These are phyloP conservation scores for Boehmeria nivea DNA, from an alignment of 306 rosid genomes.

Conservation along the genomic window DNA sequence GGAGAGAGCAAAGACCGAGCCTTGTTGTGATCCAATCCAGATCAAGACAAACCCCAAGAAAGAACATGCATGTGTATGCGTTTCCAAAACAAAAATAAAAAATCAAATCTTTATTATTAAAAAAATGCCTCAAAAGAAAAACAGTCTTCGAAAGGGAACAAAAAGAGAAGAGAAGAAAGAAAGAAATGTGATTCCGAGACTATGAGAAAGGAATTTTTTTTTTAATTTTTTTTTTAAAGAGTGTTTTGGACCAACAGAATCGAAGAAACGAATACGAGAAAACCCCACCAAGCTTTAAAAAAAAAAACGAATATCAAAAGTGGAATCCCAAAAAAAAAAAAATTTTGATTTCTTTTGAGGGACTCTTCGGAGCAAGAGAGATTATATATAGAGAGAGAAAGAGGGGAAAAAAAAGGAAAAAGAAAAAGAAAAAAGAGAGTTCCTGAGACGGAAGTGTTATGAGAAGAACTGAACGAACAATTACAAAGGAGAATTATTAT, in stretches of 20 bases:
- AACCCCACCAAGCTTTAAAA: slow-evolving; percentile 44
- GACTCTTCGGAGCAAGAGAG: too few relatives aligned
- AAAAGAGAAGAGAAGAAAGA: slow-evolving; percentile 9
- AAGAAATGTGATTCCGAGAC: slow-evolving; percentile 27
- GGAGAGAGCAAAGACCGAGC: slow-evolving; percentile 57
- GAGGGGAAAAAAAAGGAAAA: too few relatives aligned
- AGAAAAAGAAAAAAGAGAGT: too few relatives aligned
- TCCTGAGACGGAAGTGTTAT: not conserved
- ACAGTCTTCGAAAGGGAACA: not conserved
- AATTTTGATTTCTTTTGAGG: too few relatives aligned
- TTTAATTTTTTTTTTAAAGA: too few relatives aligned
- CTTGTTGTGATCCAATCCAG: slow-evolving; percentile 87
- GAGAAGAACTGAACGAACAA: not conserved
- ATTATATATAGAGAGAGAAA: too few relatives aligned
- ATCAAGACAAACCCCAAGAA: slow-evolving; percentile 80
- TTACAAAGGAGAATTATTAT: too few relatives aligned
- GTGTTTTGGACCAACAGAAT: too few relatives aligned
- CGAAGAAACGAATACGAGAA: slow-evolving; percentile 42
- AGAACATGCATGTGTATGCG: slow-evolving; percentile 66
- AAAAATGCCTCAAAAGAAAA: slow-evolving; percentile 4
- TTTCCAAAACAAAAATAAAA: slow-evolving; percentile 38
- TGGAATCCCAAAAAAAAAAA: too few relatives aligned
- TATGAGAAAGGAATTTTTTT: too few relatives aligned
- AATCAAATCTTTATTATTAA: slow-evolving; percentile 14
- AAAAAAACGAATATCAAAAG: too few relatives aligned